These are phyloP conservation scores for Ganoderma meredithae DNA, from an alignment of 1,284 basidiomycete species.

Conservation along the genomic window DNA sequence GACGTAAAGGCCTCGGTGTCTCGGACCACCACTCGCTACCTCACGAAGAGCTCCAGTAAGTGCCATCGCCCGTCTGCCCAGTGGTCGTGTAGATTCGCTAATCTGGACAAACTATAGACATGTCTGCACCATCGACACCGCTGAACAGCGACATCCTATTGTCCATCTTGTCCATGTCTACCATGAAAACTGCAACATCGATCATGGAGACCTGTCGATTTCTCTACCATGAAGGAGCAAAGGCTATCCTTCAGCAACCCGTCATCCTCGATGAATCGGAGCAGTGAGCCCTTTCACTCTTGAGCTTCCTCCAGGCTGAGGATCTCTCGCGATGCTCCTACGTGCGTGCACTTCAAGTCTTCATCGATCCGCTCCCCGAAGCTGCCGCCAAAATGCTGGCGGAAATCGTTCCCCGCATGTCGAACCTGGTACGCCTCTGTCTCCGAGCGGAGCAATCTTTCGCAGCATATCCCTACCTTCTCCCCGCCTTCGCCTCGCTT, in stretches of 20 bases:
- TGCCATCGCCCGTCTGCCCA: no score
- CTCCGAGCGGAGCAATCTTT: not conserved
- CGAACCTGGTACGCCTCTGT: not conserved
- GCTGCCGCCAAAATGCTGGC: not conserved
- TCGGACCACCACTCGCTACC: no score
- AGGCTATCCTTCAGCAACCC: not conserved
- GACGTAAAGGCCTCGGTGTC: no score
- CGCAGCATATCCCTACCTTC: not conserved
- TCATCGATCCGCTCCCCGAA: not conserved
- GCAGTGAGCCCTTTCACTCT: not conserved
- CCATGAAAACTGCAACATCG: not conserved
- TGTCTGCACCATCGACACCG: no score
- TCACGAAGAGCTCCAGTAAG: no score
- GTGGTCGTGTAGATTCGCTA: no score
- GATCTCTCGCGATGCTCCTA: slow-evolving; percentile 5
- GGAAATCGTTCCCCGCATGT: not conserved
- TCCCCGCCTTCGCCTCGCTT: slow-evolving; percentile 1
- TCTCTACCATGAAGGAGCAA: slow-evolving; percentile 4
- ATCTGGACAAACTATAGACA: no score
- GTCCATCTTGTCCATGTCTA: no score
- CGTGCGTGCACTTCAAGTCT: not conserved
- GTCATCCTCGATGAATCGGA: not conserved
- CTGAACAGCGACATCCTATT: no score
- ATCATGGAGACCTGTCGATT: not conserved
- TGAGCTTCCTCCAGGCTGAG: slow-evolving; percentile 1